Evolutionary conservation across 148 eudicot genomes (phyloP), one percentile per base, ranked within the genome.

Genomic region (Euryodendron excelsum): DNA sequence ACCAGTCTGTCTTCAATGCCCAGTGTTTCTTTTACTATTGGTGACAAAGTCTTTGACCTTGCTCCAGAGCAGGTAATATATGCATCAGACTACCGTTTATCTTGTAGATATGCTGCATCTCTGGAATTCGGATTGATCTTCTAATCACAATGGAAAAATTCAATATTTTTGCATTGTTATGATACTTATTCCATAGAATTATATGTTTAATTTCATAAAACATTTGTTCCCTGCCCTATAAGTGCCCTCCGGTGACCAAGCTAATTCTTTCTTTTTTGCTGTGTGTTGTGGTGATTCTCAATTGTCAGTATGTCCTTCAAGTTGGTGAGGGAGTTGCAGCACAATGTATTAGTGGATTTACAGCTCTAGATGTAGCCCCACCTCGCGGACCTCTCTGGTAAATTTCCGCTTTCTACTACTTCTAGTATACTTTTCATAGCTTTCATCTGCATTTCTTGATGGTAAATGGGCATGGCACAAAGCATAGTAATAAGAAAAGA

Each of bases 331-430:
- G 89, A 74, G 87, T 59, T 4, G 88, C 78, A 61, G 91, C 95
- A 31, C 97, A 91, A 80, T 94, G 98, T 82, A 87, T 94, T 55
- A 94, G 98, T 82, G 98, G 98, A 45, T 94, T 94, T 81, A 87
- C 85, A 10, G 91, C 97, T 75, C 62, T 94, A 50, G 98, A 94
- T 74, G 90, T 92, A 59, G 82, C 95, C 36, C 98, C 95, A 80
- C 93, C 97, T 78, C 98, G 90, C 73, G 98, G 98, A 68, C 98
- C 98, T 15, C 92, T 94, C 59, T 94, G 97, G 98, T 94, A 94
- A 78, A 34, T 60, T 65, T 47, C 25, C 37, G 34, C 3, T 30
- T 18, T 4, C 12, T 60, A 8, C 63, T 14, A 34, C 17, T 33
- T 44, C 30, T 44, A 47, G 31, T 52, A 4, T 64, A 0, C n/a